phyloP scores from a whole-genome alignment of 2,329 filamentous ascomycete genomes.

The Aspergillus versicolor region DNA sequence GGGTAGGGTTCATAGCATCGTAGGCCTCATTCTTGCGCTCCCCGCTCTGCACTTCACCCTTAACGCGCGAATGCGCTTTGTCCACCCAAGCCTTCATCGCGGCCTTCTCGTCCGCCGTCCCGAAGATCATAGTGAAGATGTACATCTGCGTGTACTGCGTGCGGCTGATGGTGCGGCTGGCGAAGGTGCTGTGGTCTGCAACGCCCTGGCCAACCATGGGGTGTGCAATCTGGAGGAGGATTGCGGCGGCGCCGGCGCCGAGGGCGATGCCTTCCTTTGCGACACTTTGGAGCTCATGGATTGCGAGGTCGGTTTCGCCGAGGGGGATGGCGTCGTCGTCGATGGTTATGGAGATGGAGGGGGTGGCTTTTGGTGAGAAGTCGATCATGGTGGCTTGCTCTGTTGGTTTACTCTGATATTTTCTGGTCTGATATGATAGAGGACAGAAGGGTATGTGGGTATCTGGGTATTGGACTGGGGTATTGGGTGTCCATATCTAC shows the following conservation, averaged over 20 bases:
- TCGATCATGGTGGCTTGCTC: background rate
- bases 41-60: background rate
- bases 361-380: constrained; percentile 9
- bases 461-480: no score
- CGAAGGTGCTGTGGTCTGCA: constrained; percentile 9
- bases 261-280: constrained; percentile 4
- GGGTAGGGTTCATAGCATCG: constrained; percentile 4
- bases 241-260: background rate
- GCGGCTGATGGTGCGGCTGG: constrained; percentile 2
- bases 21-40: background rate
- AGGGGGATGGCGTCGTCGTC: background rate
- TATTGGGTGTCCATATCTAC: background rate
- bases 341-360: background rate
- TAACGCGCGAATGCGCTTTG: background rate
- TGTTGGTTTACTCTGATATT: background rate
- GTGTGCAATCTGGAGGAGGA: constrained; percentile 12
- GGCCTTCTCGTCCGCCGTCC: constrained; percentile 1
- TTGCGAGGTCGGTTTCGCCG: background rate
- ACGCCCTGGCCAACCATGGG: constrained; percentile 8
- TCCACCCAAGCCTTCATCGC: constrained; percentile 4
- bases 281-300: background rate
- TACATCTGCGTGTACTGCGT: constrained; percentile 1
- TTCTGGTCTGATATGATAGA: background rate
- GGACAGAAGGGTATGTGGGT: no score
- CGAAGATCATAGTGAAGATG: constrained; percentile 9